Evolutionary conservation across 2,329 filamentous ascomycete species (phyloP).

Genomic region (Cucurbitaria berberidis): DNA sequence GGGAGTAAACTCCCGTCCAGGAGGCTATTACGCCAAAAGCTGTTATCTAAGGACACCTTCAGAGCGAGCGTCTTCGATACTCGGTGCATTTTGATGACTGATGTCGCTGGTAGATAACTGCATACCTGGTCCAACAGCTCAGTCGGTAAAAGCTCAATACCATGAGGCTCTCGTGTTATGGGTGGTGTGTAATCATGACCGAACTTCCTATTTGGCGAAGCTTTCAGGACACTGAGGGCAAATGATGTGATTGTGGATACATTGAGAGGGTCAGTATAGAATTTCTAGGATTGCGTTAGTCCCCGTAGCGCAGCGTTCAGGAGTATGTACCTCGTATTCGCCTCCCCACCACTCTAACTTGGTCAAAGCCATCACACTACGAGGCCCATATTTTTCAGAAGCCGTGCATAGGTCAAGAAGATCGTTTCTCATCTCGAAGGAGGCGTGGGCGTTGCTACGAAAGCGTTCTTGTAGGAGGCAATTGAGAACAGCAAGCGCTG

Average conservation of each 20-base stretch:
- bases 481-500: conserved; percentile 15
- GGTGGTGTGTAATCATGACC: background rate
- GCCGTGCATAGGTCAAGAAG: conserved; percentile 21
- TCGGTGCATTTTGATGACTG: conserved; percentile 25
- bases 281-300: conserved; percentile 23
- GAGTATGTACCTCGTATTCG: conserved; percentile 24
- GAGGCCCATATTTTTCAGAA: conserved; percentile 19
- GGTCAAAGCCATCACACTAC: conserved; percentile 26
- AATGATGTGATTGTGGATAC: conserved; percentile 12
- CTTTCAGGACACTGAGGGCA: conserved; percentile 15
- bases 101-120: conserved; percentile 17
- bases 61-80: conserved; percentile 23
- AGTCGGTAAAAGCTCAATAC: conserved; percentile 22
- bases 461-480: conserved; percentile 20
- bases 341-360: conserved; percentile 34
- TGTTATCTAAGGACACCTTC: conserved; percentile 28
- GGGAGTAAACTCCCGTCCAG: conserved; percentile 25
- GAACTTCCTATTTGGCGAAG: conserved; percentile 7
- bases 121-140: conserved; percentile 27
- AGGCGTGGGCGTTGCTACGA: background rate
- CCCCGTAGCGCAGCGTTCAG: background rate
- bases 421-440: conserved; percentile 16
- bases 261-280: conserved; percentile 28
- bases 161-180: conserved; percentile 1
- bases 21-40: conserved; percentile 34